phyloP scores from a whole-genome alignment of 139 green algal genomes.

The Coccomyxa sp. region DNA sequence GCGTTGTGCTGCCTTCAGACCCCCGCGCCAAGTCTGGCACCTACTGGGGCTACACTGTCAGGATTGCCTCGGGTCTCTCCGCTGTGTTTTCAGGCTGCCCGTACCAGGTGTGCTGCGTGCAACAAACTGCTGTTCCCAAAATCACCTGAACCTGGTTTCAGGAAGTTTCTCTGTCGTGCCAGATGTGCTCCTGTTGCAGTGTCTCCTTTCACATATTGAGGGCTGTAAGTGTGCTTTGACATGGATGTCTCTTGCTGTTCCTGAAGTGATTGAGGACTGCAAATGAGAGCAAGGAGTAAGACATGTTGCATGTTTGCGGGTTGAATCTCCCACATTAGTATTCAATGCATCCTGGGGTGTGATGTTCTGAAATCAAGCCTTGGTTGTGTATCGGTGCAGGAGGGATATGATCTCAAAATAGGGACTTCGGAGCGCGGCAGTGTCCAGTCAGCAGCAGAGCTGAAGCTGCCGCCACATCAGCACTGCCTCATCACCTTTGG shows the following conservation, averaged over 20 bases:
- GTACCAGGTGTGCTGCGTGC: conserved; percentile 22
- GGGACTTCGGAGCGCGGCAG: conserved; percentile 46
- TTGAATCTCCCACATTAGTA: too few relatives aligned
- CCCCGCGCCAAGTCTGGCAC: conserved; percentile 51
- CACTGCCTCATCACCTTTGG: conserved; percentile 80
- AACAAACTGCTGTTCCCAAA: not conserved
- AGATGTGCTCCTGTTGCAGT: not conserved
- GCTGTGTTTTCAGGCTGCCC: conserved; percentile 50
- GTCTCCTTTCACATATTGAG: not conserved
- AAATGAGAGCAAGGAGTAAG: not conserved
- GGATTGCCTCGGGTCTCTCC: conserved; percentile 60
- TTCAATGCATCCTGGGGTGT: too few relatives aligned
- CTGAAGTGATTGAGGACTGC: not conserved
- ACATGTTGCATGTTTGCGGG: too few relatives aligned
- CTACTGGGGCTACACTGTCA: conserved; percentile 86
- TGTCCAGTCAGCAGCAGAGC: conserved; percentile 4
- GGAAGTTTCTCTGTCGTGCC: not conserved
- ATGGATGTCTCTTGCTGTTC: not conserved
- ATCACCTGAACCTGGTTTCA: not conserved
- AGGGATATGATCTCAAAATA: conserved; percentile 71
- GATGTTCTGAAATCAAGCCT: not conserved
- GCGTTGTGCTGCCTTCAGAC: conserved; percentile 40
- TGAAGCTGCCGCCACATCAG: conserved; percentile 50
- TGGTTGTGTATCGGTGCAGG: conserved; percentile 14
- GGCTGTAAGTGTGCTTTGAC: not conserved